Base-by-base conservation (phyloP, 2,329 filamentous ascomycete species). In the Polychaeton citri region DNA sequence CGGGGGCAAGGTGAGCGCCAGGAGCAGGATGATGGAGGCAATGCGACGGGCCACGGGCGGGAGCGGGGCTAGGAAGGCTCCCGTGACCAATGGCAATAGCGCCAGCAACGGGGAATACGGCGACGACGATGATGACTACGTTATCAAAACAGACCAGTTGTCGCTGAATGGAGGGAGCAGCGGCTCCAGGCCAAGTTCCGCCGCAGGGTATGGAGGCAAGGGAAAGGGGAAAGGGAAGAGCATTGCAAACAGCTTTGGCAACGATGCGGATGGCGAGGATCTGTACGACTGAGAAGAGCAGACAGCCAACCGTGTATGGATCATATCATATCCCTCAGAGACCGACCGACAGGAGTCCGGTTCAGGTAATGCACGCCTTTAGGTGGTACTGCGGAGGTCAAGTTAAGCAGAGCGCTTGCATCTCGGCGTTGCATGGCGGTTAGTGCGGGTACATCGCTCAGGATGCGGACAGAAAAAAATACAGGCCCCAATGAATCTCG, bases 121-220 rank as follows among this genome's bases (percentile, higher is more conserved):
- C 4, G 52, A 51, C 19, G 53, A 61, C n/a, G 58, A 58, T 3
- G 62, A 64, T 20, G 49, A 50, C 3, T 62, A 58, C 44, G 53
- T 65, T 2, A 55, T 65, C 16, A 47, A 52, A 10, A 64, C 61
- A 1, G 60, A 63, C 36, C 53, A 41, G 24, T 35, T 59, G 34
- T 40, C 42, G 10, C 24, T 58, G 34, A 51, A 52, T 35, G 47
- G 44, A 6, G 24, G 20, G 13, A 35, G 18, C 7, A 39, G 34
- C 20, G 39, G 37, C 18, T 34, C 37, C 18, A 34, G 30, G 5
- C 33, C 34, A 10, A 39, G 34, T 32, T 21, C 34, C 21, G 35
- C 30, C 19, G 33, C 35, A 15, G 37, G 16, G 19, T 36, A 32
- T 26, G 33, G 30, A 30, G 35, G 13, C 42, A 57, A 30, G 24